These are phyloP conservation scores for Pyrenophora teres DNA, from an alignment of 2,329 filamentous ascomycete genomes.

Conservation along the genomic window DNA sequence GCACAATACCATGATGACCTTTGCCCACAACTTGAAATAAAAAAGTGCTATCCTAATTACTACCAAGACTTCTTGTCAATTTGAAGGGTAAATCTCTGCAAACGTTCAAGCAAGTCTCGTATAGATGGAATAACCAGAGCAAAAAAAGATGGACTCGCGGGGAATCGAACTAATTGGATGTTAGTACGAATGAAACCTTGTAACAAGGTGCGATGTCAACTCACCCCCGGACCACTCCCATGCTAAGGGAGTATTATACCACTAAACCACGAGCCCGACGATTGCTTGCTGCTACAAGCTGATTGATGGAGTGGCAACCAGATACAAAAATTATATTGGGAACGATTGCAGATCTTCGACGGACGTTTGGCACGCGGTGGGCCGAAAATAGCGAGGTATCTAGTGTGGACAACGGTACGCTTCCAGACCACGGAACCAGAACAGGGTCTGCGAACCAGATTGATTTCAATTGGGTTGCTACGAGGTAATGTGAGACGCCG, in stretches of 20 bases:
- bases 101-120: too few relatives aligned
- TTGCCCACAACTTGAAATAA: too few relatives aligned
- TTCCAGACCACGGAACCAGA: slow-evolving; percentile 1
- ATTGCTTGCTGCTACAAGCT: neutral
- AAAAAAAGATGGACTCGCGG: slow-evolving; percentile 15
- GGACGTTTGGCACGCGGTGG: neutral
- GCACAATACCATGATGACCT: too few relatives aligned
- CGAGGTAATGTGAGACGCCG: too few relatives aligned
- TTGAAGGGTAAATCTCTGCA: too few relatives aligned
- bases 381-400: neutral
- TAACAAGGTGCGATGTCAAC: too few relatives aligned
- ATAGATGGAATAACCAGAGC: neutral
- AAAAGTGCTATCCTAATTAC: too few relatives aligned
- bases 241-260: slow-evolving; percentile 25
- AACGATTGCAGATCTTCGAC: too few relatives aligned
- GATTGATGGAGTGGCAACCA: slow-evolving; percentile 1
- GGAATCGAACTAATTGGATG: slow-evolving; percentile 6
- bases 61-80: too few relatives aligned
- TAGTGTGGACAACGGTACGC: neutral
- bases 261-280: slow-evolving; percentile 24
- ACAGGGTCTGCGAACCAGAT: neutral
- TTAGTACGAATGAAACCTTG: too few relatives aligned
- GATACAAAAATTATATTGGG: neutral
- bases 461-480: too few relatives aligned
- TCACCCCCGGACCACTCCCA: slow-evolving; percentile 17